Percentiles rank a stretch among this genome's conserved stretches.
These are phyloP conservation scores for Colletotrichum incanum DNA, from an alignment of 2,329 filamentous ascomycete genomes.

Conservation along the genomic window DNA sequence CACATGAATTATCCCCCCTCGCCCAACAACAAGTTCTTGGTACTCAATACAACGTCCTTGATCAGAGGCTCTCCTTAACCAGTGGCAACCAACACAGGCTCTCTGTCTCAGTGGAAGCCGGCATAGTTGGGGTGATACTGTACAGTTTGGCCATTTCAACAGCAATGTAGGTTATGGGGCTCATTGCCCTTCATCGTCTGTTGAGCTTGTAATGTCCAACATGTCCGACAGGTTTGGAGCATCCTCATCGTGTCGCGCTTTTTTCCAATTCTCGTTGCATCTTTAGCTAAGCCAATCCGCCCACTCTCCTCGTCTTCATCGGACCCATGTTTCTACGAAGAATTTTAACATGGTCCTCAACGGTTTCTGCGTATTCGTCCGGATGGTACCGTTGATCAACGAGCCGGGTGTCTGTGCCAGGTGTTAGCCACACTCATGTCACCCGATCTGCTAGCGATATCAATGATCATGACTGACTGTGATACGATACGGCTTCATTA, in stretches of 20 bases:
- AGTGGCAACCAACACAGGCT: neutral
- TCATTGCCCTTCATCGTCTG: neutral
- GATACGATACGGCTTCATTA: neutral
- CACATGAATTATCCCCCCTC: neutral
- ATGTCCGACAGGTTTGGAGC: neutral
- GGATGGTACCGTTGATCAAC: neutral
- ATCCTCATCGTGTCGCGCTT: neutral
- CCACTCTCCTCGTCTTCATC: neutral
- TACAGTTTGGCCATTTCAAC: neutral
- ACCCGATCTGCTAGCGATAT: neutral
- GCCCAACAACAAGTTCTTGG: neutral
- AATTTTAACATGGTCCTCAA: constrained; percentile 11
- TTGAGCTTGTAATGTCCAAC: neutral
- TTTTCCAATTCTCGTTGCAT: neutral
- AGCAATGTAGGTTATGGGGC: neutral
- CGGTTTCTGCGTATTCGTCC: neutral
- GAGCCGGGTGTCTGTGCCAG: neutral
- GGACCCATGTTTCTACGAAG: constrained; percentile 8
- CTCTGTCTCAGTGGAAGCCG: too few species aligned
- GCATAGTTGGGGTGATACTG: too few species aligned
- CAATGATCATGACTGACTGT: constrained; percentile 2
- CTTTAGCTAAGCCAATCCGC: neutral
- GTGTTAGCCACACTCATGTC: neutral
- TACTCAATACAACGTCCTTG: neutral
- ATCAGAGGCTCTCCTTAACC: neutral